A percentile compares a stretch with the other conserved stretches of the same genome.
Evolutionary conservation across 306 rosid species (phyloP).

Genomic region (Purshia tridentata): DNA sequence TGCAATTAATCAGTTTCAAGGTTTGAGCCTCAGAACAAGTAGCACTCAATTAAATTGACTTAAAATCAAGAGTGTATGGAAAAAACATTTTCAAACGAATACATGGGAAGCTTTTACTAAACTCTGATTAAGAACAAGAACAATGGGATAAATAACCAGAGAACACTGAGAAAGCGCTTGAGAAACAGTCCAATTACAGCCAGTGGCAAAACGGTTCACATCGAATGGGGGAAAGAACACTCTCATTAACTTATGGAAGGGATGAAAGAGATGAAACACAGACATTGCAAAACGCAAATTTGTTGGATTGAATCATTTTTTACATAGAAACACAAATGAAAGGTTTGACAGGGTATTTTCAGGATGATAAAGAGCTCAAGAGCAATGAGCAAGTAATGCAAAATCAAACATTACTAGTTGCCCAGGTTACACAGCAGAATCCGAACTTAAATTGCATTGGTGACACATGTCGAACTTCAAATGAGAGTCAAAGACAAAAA

Average conservation of each 20-base stretch:
- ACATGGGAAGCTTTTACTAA: not conserved
- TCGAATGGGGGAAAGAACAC: slow-evolving; percentile 19
- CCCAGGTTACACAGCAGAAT: slow-evolving; percentile 29
- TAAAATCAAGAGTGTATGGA: slow-evolving; percentile 4
- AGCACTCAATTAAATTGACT: slow-evolving; percentile 22
- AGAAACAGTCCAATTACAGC: slow-evolving; percentile 17
- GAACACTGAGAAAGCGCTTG: slow-evolving; percentile 3
- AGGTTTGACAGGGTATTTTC: slow-evolving; percentile 23
- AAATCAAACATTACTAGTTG: slow-evolving; percentile 21
- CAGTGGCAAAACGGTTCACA: slow-evolving; percentile 26
- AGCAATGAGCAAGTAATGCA: slow-evolving; percentile 24
- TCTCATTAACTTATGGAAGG: slow-evolving; percentile 20
- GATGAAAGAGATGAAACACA: slow-evolving; percentile 6
- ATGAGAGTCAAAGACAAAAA: slow-evolving; percentile 33
- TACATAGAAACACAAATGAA: slow-evolving; percentile 12
- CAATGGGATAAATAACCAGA: slow-evolving; percentile 19
- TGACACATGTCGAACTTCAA: slow-evolving; percentile 36
- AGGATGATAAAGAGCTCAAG: slow-evolving; percentile 28
- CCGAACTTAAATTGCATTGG: slow-evolving; percentile 30
- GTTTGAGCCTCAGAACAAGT: slow-evolving; percentile 21
- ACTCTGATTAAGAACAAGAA: slow-evolving; percentile 7
- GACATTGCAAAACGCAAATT: slow-evolving; percentile 6
- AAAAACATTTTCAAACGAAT: slow-evolving; percentile 9
- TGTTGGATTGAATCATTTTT: slow-evolving; percentile 11
- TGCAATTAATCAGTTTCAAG: slow-evolving; percentile 14